These are phyloP conservation scores for Coniochaeta sp. DNA, from an alignment of 2,329 filamentous ascomycete species.

Conservation along the genomic window DNA sequence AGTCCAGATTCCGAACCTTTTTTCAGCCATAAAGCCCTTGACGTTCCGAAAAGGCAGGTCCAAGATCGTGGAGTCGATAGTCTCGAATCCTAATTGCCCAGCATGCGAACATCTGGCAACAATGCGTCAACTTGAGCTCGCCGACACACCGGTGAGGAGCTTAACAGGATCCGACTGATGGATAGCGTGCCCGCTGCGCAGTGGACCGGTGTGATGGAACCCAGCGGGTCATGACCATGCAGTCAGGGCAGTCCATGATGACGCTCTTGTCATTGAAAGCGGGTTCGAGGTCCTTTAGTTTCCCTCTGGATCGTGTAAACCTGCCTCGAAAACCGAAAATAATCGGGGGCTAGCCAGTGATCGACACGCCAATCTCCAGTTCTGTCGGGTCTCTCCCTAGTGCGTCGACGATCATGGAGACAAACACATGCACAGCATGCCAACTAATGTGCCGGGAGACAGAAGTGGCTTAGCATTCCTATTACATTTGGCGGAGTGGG, in stretches of 20 bases:
- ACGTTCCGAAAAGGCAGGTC: background rate
- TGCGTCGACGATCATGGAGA: background rate
- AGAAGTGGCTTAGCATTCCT: background rate
- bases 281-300: background rate
- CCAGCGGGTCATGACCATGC: background rate
- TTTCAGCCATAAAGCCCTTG: background rate
- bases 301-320: background rate
- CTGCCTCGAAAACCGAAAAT: background rate
- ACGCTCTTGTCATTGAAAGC: background rate
- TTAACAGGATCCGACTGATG: background rate
- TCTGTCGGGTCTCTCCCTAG: background rate
- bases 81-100: background rate
- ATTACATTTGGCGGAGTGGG: background rate
- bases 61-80: background rate
- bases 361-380: background rate
- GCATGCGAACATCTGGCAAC: background rate
- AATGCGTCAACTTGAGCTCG: background rate
- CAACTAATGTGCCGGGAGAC: background rate
- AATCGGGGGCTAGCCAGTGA: background rate
- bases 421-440: background rate
- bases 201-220: background rate
- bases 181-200: background rate
- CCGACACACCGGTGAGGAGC: background rate
- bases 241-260: too few relatives aligned
- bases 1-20: conserved; percentile 4